phyloP scores from a whole-genome alignment of 2,329 filamentous ascomycete species.

The Exophiala viscosa region DNA sequence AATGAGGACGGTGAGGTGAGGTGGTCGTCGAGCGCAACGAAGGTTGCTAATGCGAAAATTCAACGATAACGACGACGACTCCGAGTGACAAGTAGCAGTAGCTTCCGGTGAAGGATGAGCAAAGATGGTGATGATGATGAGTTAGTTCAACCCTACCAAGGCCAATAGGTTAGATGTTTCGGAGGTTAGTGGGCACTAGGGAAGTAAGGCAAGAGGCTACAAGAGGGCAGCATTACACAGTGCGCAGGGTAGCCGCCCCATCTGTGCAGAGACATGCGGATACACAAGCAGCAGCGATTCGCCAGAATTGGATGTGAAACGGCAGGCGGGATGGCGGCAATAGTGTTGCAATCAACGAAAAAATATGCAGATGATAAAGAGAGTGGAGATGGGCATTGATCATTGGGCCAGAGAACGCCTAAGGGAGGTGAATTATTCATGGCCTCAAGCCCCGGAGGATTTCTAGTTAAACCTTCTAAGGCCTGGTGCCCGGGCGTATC shows the following conservation, averaged over 20 bases:
- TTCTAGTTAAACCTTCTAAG: not conserved
- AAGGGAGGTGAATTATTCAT: not conserved
- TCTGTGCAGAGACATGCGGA: not conserved
- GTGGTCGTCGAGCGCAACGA: not conserved
- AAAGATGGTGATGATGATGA: slow-evolving; percentile 7
- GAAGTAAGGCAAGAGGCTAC: no score
- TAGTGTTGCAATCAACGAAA: no score
- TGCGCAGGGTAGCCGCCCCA: not conserved
- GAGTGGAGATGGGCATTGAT: no score
- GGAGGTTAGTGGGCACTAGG: no score
- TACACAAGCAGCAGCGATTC: not conserved
- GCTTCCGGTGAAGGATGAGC: no score
- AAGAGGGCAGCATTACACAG: slow-evolving; percentile 1
- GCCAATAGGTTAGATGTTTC: no score
- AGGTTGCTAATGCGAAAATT: not conserved
- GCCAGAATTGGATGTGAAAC: not conserved
- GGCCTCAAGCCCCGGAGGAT: not conserved
- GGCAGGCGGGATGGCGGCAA: not conserved
- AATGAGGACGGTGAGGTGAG: not conserved
- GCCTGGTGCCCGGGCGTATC: not conserved
- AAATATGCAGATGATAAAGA: no score
- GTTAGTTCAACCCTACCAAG: slow-evolving; percentile 4
- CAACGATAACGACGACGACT: not conserved
- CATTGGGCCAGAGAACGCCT: no score
- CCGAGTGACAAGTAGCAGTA: no score